phyloP scores from a whole-genome alignment of 139 green algal genomes.

The Chlorella ohadii region DNA sequence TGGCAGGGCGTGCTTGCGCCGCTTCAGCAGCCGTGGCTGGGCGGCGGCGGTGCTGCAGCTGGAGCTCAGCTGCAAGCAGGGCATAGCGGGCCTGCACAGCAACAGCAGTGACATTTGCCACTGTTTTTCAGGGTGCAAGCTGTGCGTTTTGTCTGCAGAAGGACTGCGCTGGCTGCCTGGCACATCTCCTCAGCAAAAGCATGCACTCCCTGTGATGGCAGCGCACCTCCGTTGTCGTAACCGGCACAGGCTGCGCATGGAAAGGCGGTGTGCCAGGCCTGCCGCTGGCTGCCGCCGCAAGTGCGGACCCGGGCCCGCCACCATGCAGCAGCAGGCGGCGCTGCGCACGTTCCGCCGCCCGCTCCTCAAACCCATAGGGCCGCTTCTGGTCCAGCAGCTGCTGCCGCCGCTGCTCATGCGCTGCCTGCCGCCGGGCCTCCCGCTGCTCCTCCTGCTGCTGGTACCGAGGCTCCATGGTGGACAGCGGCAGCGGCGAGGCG shows the following conservation, averaged over 20 bases:
- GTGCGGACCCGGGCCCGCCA: not conserved
- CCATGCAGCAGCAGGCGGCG: not conserved
- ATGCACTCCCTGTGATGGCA: not conserved
- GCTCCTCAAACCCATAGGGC: conserved; percentile 5
- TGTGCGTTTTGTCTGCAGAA: no score
- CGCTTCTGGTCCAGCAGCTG: not conserved
- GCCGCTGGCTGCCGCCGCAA: not conserved
- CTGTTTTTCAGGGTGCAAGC: no score
- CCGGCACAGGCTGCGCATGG: conserved; percentile 8
- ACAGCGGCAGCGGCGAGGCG: conserved; percentile 32
- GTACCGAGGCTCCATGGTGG: conserved; percentile 21
- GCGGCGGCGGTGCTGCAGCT: conserved; percentile 10
- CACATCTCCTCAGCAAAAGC: no score
- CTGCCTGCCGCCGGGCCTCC: not conserved
- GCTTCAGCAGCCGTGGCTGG: no score
- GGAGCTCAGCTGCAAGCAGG: conserved; percentile 28
- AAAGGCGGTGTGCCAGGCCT: not conserved
- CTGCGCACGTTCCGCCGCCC: conserved; percentile 4
- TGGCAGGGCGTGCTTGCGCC: no score
- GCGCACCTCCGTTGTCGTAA: conserved; percentile 17
- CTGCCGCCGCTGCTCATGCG: not conserved
- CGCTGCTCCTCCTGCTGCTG: not conserved
- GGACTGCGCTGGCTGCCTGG: no score
- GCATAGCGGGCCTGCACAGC: conserved; percentile 30
- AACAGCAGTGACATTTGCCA: not conserved